phyloP scores from a whole-genome alignment of 1,139 yeast genomes.

The Wickerhamomyces sp. region DNA sequence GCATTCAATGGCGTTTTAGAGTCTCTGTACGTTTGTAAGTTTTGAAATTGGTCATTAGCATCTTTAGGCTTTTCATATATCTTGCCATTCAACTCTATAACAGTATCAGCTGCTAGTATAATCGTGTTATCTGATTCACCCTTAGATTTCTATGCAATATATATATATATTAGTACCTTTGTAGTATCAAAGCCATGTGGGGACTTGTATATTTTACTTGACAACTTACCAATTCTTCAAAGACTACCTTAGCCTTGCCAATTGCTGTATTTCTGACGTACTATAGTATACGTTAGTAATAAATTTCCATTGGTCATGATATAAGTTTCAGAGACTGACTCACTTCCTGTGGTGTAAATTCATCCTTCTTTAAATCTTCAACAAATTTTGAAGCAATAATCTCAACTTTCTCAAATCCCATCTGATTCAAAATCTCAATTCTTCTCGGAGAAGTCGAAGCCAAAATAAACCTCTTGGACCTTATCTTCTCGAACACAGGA shows the following conservation, averaged over 20 bases:
- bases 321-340: constrained; percentile 6
- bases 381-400: constrained; percentile 59
- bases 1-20: constrained; percentile 45
- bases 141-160: constrained; percentile 2
- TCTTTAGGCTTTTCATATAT: constrained; percentile 77
- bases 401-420: constrained; percentile 51
- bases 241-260: constrained; percentile 59
- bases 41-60: constrained; percentile 44
- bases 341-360: constrained; percentile 41
- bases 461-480: constrained; percentile 42
- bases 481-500: constrained; percentile 30
- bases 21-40: constrained; percentile 43
- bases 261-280: constrained; percentile 72
- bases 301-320: not conserved
- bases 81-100: constrained; percentile 55
- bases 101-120: constrained; percentile 78
- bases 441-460: constrained; percentile 89
- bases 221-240: constrained; percentile 33
- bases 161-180: no score
- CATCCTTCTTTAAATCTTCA: constrained; percentile 63
- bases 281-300: constrained; percentile 14
- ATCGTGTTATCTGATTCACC: constrained; percentile 26
- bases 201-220: constrained; percentile 2
- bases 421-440: constrained; percentile 56
- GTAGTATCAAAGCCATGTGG: not conserved